Evolutionary conservation across 257 asterid species (phyloP).

Genomic region (Petunia secreta): DNA sequence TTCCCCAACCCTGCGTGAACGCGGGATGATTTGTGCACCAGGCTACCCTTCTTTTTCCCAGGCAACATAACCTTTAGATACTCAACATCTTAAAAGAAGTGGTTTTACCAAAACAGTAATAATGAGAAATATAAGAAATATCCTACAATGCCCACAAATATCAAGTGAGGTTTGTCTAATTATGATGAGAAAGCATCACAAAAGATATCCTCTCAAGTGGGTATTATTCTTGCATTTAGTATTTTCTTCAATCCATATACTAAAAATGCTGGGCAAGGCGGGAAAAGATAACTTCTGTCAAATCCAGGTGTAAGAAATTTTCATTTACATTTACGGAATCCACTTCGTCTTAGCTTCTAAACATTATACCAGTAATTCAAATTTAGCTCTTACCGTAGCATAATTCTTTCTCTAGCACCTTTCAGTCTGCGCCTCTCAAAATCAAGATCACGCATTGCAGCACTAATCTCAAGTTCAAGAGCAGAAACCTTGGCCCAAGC

Average conservation of each 20-base stretch:
- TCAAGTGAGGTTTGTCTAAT: constrained; percentile 18
- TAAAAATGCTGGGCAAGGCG: background rate
- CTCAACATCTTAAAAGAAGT: background rate
- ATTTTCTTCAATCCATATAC: background rate
- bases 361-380: background rate
- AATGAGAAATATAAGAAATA: background rate
- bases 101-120: background rate
- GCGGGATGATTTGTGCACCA: too few relatives aligned
- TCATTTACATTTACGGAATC: background rate
- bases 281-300: background rate
- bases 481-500: constrained; percentile 99
- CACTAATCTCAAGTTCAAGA: constrained; percentile 94
- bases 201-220: background rate
- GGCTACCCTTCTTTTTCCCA: background rate
- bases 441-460: constrained; percentile 92
- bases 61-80: background rate
- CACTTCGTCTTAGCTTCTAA: background rate
- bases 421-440: constrained; percentile 89
- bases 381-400: constrained; percentile 79
- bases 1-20: too few relatives aligned
- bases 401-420: constrained; percentile 94
- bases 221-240: background rate
- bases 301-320: background rate
- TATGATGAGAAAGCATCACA: background rate
- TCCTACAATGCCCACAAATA: background rate